Conservation (phyloP, 2,329 filamentous ascomycete species). For the Fusarium avenaceum region DNA sequence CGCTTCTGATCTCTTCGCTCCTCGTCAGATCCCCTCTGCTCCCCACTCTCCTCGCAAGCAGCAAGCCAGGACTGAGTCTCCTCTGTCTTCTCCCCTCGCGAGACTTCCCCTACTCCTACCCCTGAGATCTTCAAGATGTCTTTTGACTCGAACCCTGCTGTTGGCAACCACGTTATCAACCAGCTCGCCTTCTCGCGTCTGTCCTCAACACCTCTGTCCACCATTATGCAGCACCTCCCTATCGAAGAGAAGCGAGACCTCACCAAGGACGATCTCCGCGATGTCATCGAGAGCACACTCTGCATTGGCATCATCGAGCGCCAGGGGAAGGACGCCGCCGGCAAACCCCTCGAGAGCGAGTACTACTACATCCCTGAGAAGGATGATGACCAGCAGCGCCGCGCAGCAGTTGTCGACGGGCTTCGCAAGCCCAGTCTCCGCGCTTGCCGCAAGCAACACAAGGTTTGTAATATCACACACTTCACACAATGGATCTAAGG, state of each 20-base stretch:
- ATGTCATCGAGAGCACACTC: slow-evolving; percentile 77
- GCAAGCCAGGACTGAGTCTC: slow-evolving; percentile 42
- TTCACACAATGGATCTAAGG: neutral
- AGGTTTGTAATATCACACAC: slow-evolving; percentile 70
- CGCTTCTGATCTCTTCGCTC: slow-evolving; percentile 46
- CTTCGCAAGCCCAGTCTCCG: slow-evolving; percentile 90
- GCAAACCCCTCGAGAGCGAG: slow-evolving; percentile 92
- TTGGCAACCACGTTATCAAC: slow-evolving; percentile 91
- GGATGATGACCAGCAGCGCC: slow-evolving; percentile 82
- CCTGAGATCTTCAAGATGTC: slow-evolving; percentile 42
- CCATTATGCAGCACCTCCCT: slow-evolving; percentile 89
- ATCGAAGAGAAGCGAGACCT: slow-evolving; percentile 71
- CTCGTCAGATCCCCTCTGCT: slow-evolving; percentile 42
- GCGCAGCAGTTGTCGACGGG: slow-evolving; percentile 85
- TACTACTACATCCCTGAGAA: slow-evolving; percentile 96
- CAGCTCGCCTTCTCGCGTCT: slow-evolving; percentile 95
- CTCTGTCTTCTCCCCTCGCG: slow-evolving; percentile 48
- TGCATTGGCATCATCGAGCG: slow-evolving; percentile 91
- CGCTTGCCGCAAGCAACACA: slow-evolving; percentile 94
- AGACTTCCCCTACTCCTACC: slow-evolving; percentile 42
- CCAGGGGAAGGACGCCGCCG: slow-evolving; percentile 95
- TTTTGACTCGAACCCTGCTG: slow-evolving; percentile 56
- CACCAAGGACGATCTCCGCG: slow-evolving; percentile 73
- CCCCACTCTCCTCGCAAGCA: slow-evolving; percentile 46
- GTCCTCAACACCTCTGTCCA: slow-evolving; percentile 90